A percentile compares a stretch with the other conserved stretches of the same genome.
phyloP scores from a whole-genome alignment of 495 filamentous ascomycete genomes.

The Aspergillus sparsus region DNA sequence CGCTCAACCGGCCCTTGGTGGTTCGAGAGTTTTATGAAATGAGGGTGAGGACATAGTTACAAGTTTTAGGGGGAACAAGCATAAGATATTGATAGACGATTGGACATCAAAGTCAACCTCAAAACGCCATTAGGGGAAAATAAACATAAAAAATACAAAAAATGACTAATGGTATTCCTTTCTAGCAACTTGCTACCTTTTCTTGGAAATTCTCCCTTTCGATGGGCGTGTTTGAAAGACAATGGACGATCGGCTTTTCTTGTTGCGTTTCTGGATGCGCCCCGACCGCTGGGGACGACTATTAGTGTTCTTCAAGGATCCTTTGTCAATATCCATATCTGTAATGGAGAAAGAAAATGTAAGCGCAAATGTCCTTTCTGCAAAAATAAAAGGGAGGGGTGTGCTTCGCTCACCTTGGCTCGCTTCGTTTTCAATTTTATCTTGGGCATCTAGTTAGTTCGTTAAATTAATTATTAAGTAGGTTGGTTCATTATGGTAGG shows the following conservation, averaged over 20 bases:
- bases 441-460: constrained; percentile 21
- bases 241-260: constrained; percentile 46
- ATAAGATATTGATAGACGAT: too few species aligned
- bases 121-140: background rate
- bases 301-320: constrained; percentile 24
- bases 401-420: constrained; percentile 29
- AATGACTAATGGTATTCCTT: background rate
- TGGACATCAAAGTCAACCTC: background rate
- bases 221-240: constrained; percentile 38
- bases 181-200: constrained; percentile 24
- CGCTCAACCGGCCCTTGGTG: too few species aligned
- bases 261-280: constrained; percentile 44
- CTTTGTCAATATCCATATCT: constrained; percentile 46
- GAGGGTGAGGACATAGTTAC: too few species aligned
- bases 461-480: background rate
- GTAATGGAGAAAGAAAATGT: constrained; percentile 15
- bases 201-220: constrained; percentile 36
- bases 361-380: background rate
- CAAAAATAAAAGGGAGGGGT: background rate
- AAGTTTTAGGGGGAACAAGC: too few species aligned
- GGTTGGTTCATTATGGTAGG: constrained; percentile 1
- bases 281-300: constrained; percentile 30
- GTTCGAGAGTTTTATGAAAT: too few species aligned
- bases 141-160: background rate
- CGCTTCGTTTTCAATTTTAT: constrained; percentile 19